Percentiles rank a stretch among this genome's conserved stretches.
phyloP scores from a whole-genome alignment of 345 rosid species.

The Jatropha curcas region DNA sequence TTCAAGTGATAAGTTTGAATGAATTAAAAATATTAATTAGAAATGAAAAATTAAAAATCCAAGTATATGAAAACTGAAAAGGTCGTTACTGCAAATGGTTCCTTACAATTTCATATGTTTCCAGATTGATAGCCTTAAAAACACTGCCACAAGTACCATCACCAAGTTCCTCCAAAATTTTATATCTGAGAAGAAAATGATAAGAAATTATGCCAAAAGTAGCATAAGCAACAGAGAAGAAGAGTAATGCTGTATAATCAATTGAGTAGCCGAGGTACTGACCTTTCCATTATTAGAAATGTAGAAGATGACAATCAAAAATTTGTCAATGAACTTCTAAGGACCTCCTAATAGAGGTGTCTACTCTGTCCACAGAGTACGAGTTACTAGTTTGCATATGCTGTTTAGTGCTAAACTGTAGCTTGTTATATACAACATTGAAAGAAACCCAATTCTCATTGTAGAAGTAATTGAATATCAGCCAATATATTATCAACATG shows the following conservation, averaged over 20 bases:
- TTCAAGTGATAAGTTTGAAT: not conserved
- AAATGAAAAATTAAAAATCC: not conserved
- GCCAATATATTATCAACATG: conserved; percentile 64
- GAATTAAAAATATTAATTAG: not conserved
- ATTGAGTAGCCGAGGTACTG: conserved; percentile 20
- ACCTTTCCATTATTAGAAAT: conserved; percentile 75
- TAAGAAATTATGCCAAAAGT: not conserved
- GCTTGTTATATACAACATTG: conserved; percentile 51
- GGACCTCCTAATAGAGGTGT: conserved; percentile 52
- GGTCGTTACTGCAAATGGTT: conserved; percentile 11
- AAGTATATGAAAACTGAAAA: not conserved
- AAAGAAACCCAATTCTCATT: conserved; percentile 53
- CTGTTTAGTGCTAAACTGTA: conserved; percentile 61
- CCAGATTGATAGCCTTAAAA: conserved; percentile 73
- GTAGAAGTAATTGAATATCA: conserved; percentile 45
- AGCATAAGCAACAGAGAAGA: not conserved
- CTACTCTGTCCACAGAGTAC: conserved; percentile 46
- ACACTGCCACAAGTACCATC: conserved; percentile 97
- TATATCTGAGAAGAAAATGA: conserved; percentile 51
- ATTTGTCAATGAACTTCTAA: conserved; percentile 63
- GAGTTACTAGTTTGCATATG: conserved; percentile 38
- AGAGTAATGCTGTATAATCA: conserved; percentile 4
- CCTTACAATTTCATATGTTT: conserved; percentile 74
- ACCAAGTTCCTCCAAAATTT: conserved; percentile 84
- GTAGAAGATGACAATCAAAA: conserved; percentile 38